These are phyloP conservation scores for Delonix regia DNA, from an alignment of 306 rosid genomes.

Conservation along the genomic window DNA sequence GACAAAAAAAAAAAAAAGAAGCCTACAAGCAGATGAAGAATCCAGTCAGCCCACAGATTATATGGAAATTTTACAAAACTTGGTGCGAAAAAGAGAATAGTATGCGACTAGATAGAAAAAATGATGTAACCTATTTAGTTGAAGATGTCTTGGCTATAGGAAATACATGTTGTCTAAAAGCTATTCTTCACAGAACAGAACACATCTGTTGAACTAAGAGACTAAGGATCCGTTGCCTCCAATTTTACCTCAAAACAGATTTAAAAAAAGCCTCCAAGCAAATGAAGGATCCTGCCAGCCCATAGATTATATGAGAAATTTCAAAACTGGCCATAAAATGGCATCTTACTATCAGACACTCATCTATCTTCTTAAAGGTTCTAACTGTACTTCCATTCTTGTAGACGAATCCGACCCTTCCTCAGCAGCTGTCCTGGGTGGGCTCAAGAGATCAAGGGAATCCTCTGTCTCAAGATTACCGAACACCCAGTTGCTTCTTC, in stretches of 20 bases:
- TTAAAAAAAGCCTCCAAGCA: conserved; percentile 33
- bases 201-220: conserved; percentile 29
- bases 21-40: conserved; percentile 37
- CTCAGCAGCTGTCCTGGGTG: conserved; percentile 45
- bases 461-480: conserved; percentile 83
- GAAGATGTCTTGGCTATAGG: conserved; percentile 33
- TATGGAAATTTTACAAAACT: conserved; percentile 30
- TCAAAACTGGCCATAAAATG: conserved; percentile 35
- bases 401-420: conserved; percentile 53
- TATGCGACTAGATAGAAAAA: conserved; percentile 33
- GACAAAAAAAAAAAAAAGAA: background rate
- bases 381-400: conserved; percentile 90
- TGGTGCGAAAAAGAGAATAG: conserved; percentile 17
- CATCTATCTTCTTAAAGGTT: conserved; percentile 74
- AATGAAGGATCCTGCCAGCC: conserved; percentile 38
- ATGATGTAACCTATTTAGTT: conserved; percentile 34
- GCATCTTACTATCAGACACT: conserved; percentile 31
- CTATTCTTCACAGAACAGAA: conserved; percentile 42
- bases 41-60: conserved; percentile 30
- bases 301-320: conserved; percentile 16
- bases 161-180: conserved; percentile 11
- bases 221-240: conserved; percentile 29
- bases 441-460: conserved; percentile 74
- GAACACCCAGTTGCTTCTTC: conserved; percentile 89
- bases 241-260: conserved; percentile 31